phyloP scores from a whole-genome alignment of 2,329 filamentous ascomycete genomes.

The Fusarium abutilonis region DNA sequence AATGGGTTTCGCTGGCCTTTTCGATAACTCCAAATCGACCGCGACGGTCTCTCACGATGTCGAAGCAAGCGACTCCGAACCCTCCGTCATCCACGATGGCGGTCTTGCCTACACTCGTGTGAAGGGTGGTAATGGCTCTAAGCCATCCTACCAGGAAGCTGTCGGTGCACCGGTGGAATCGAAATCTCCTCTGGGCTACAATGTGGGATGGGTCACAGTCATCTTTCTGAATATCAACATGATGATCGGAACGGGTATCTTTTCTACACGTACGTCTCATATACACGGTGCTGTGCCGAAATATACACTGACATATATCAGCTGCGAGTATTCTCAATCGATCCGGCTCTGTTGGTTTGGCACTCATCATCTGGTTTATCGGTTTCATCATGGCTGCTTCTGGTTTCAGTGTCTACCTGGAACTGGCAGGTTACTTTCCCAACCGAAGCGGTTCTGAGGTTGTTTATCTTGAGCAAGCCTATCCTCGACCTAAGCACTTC shows the following conservation, averaged over 20 bases:
- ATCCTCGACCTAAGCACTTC: constrained; percentile 70
- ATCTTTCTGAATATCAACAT: constrained; percentile 69
- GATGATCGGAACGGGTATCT: constrained; percentile 73
- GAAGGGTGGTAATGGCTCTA: constrained; percentile 59
- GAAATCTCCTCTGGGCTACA: constrained; percentile 67
- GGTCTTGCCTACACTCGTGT: constrained; percentile 33
- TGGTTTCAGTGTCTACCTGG: constrained; percentile 68
- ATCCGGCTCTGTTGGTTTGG: constrained; percentile 70
- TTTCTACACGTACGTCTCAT: constrained; percentile 67
- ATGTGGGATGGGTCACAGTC: constrained; percentile 65
- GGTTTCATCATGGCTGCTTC: constrained; percentile 67
- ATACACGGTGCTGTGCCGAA: rapidly evolving
- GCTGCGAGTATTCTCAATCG: constrained; percentile 62
- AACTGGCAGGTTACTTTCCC: constrained; percentile 72
- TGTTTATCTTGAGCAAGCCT: constrained; percentile 75
- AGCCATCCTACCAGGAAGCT: constrained; percentile 67
- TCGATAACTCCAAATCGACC: constrained; percentile 17
- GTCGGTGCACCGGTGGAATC: constrained; percentile 69
- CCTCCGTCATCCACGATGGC: constrained; percentile 34
- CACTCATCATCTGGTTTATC: constrained; percentile 71
- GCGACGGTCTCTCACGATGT: constrained; percentile 4
- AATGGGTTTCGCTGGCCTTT: constrained; percentile 25
- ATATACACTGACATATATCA: neutral
- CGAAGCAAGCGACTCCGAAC: constrained; percentile 29
- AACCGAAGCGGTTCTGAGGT: constrained; percentile 73